phyloP scores from a whole-genome alignment of 1,284 basidiomycete genomes.

The Schizophyllum amplum region DNA sequence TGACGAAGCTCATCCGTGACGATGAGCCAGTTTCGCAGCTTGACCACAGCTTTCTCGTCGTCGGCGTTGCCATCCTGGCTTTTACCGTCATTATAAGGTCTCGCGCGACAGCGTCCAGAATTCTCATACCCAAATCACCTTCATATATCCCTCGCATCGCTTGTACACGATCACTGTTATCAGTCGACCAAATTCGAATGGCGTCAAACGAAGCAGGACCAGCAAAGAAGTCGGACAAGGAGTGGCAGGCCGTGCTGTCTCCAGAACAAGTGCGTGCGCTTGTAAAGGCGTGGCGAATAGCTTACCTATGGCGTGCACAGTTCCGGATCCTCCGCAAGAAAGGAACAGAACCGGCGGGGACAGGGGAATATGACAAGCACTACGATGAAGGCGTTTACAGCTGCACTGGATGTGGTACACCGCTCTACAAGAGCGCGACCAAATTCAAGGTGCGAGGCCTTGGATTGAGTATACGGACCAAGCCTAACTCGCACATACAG shows the following conservation, averaged over 20 bases:
- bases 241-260: constrained; percentile 80
- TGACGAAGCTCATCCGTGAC: no score
- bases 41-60: no score
- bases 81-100: no score
- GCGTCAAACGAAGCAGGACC: constrained; percentile 24
- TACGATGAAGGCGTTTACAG: constrained; percentile 61
- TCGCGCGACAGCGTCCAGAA: background rate
- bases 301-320: constrained; percentile 28
- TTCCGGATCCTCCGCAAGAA: constrained; percentile 83
- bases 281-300: background rate
- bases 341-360: constrained; percentile 77
- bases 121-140: background rate
- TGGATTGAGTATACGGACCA: background rate
- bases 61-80: no score
- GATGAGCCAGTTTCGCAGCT: no score
- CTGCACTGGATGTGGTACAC: constrained; percentile 63
- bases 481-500: constrained; percentile 17
- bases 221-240: constrained; percentile 62
- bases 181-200: no score
- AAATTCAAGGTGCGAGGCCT: constrained; percentile 64
- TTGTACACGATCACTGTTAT: no score
- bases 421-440: constrained; percentile 79
- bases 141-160: background rate
- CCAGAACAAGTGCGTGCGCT: constrained; percentile 72
- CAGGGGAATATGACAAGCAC: constrained; percentile 73